Conservation (phyloP, 208 protist genomes). For the Acanthamoeba healyi region DNA sequence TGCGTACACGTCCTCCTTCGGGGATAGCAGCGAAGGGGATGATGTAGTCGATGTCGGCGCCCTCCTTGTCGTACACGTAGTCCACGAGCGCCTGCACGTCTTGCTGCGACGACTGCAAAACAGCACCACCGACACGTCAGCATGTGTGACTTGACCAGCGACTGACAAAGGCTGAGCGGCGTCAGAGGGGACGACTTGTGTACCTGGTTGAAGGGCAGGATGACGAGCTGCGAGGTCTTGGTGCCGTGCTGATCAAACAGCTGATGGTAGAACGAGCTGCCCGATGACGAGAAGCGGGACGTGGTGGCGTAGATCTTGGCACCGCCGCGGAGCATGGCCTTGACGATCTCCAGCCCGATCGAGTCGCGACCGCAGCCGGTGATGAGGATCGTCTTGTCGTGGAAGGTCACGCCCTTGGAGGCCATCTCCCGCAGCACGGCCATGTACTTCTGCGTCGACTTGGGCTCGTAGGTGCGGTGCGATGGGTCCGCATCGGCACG, state of each 20-base stretch:
- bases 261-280: slow-evolving; percentile 84
- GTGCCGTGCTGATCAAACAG: slow-evolving; percentile 88
- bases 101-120: slow-evolving; percentile 75
- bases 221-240: slow-evolving; percentile 83
- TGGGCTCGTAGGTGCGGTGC: slow-evolving; percentile 48
- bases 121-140: neutral
- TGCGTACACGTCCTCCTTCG: slow-evolving; percentile 83
- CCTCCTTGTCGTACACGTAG: slow-evolving; percentile 87
- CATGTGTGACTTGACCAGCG: no score
- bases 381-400: slow-evolving; percentile 87
- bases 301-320: slow-evolving; percentile 84
- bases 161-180: no score
- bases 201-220: slow-evolving; percentile 90
- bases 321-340: slow-evolving; percentile 65
- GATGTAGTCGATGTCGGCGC: slow-evolving; percentile 88
- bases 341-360: slow-evolving; percentile 86
- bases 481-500: slow-evolving; percentile 34
- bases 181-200: no score
- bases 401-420: slow-evolving; percentile 84
- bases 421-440: slow-evolving; percentile 78
- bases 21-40: slow-evolving; percentile 91
- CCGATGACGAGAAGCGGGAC: slow-evolving; percentile 79
- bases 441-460: slow-evolving; percentile 72
- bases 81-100: slow-evolving; percentile 88
- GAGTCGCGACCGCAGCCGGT: slow-evolving; percentile 88